Base-by-base conservation (phyloP, 306 rosid species). In the Sphenostylis stenocarpa region DNA sequence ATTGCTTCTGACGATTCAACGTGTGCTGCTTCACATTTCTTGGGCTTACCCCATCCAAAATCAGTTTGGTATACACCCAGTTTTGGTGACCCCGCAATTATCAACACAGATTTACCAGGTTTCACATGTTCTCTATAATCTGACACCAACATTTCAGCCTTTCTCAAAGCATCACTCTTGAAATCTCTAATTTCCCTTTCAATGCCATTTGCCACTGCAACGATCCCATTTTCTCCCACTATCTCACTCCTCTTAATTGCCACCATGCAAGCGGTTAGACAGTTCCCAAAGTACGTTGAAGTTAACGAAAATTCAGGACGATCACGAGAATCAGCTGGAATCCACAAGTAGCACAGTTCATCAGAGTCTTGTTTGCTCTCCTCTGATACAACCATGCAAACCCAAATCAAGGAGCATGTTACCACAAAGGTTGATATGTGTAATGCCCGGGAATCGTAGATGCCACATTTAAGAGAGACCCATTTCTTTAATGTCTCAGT, bases 11-110 rank as follows among this genome's bases (percentile, higher is more conserved):
- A 49, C 55, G 49, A 1, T 84, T 82, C 36, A 33, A 33, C 1
- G 5, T 33, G 36, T 1, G 36, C 36, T 33, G 7, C 17, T 44
- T 84, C 90, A 14, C 70, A 43, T 52, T 75, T 84, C 36, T 24
- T 68, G 0, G 87, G 87, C 72, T 38, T 84, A 3, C 87, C 90
- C 82, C 72, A 78, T 21, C 90, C 90, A 65, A 86, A 86, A 56
- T 86, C 83, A 8, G 83, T 75, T 10, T 79, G 52, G 36, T 81
- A 84, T 45, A 68, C 51, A 0, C 61, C 73, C 44, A 81, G 4
- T 21, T 31, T 86, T 2, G 84, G 82, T n/a, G 86, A 84, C 1
- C 88, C 86, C 10, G 78, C 81, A 0, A 78, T 19, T 6, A 7
- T 8, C 0, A 64, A 3, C 0, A 49, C 2, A 39, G 52, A 7